phyloP scores from a whole-genome alignment of 352 stramenopile species.

The Phytophthora pseudosyringae region DNA sequence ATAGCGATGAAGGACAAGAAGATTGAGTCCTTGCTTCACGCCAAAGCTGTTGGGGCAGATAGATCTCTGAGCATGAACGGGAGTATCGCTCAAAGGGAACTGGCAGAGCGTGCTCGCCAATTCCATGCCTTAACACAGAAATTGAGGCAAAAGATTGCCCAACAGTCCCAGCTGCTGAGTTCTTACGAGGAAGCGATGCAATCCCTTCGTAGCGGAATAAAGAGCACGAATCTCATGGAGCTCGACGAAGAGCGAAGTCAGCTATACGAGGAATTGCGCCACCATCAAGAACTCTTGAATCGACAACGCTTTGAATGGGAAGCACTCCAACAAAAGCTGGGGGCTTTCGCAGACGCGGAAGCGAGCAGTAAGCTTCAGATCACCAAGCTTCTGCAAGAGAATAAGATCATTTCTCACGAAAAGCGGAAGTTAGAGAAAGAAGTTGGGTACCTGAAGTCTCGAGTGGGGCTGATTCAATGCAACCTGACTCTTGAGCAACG shows the following conservation, averaged over 20 bases:
- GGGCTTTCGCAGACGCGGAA: constrained; percentile 38
- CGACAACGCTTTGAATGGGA: constrained; percentile 40
- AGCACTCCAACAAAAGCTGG: constrained; percentile 36
- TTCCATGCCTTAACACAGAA: constrained; percentile 55
- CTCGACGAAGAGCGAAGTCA: constrained; percentile 66
- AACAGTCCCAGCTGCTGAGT: constrained; percentile 57
- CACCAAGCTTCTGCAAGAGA: constrained; percentile 47
- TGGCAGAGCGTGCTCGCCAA: constrained; percentile 58
- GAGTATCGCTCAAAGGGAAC: constrained; percentile 38
- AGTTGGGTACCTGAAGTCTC: constrained; percentile 40
- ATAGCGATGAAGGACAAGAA: constrained; percentile 72
- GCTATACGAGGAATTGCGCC: constrained; percentile 48
- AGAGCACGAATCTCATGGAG: constrained; percentile 63
- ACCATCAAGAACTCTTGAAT: constrained; percentile 40
- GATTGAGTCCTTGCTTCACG: constrained; percentile 63
- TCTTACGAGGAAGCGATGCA: constrained; percentile 73
- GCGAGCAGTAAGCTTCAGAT: constrained; percentile 42
- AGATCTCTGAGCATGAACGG: constrained; percentile 12
- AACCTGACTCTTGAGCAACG: constrained; percentile 53
- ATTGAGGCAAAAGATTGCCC: constrained; percentile 56
- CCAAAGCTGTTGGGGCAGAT: constrained; percentile 31
- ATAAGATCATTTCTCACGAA: constrained; percentile 41
- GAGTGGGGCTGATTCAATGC: constrained; percentile 49
- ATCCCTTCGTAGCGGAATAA: constrained; percentile 50
- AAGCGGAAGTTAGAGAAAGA: constrained; percentile 63